A percentile compares a stretch with the other conserved stretches of the same genome.
Conservation (phyloP, 768 basidiomycete species). For the Pleurotus citrinopileatus region DNA sequence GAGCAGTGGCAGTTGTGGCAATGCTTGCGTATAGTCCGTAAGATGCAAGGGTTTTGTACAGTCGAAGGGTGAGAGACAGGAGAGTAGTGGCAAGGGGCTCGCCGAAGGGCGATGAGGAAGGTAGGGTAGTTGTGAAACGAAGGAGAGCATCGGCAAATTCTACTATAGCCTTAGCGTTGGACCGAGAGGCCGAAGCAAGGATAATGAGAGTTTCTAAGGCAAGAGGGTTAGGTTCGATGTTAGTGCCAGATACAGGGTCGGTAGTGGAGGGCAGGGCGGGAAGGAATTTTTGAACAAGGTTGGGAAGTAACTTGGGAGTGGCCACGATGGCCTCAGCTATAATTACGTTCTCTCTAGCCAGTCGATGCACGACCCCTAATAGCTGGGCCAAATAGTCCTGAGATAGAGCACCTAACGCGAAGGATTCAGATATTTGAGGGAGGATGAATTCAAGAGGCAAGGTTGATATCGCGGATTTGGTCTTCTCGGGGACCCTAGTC, state of each 20-base stretch:
- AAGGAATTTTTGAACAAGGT: slow-evolving; percentile 55
- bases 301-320: slow-evolving; percentile 50
- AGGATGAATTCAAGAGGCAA: slow-evolving; percentile 45
- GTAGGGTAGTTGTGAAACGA: slow-evolving; percentile 65
- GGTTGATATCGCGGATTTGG: slow-evolving; percentile 21
- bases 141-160: slow-evolving; percentile 64
- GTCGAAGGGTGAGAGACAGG: slow-evolving; percentile 51
- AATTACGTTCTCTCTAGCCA: slow-evolving; percentile 56
- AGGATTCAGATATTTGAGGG: slow-evolving; percentile 42
- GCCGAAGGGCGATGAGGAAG: slow-evolving; percentile 36
- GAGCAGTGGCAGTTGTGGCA: slow-evolving; percentile 58
- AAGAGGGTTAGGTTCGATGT: slow-evolving; percentile 35
- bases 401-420: slow-evolving; percentile 40
- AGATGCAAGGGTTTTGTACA: slow-evolving; percentile 64
- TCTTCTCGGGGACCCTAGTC: slow-evolving; percentile 23
- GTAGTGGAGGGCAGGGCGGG: slow-evolving; percentile 45
- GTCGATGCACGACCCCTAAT: slow-evolving; percentile 54
- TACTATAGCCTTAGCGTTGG: slow-evolving; percentile 55
- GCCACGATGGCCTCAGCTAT: slow-evolving; percentile 49
- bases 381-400: slow-evolving; percentile 52
- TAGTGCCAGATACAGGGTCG: slow-evolving; percentile 21
- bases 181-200: slow-evolving; percentile 65
- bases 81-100: slow-evolving; percentile 46
- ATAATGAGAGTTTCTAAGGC: slow-evolving; percentile 57
- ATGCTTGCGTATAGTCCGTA: slow-evolving; percentile 80